Base-by-base conservation (phyloP, 768 basidiomycete genomes). In the Termitomyces sp. region DNA sequence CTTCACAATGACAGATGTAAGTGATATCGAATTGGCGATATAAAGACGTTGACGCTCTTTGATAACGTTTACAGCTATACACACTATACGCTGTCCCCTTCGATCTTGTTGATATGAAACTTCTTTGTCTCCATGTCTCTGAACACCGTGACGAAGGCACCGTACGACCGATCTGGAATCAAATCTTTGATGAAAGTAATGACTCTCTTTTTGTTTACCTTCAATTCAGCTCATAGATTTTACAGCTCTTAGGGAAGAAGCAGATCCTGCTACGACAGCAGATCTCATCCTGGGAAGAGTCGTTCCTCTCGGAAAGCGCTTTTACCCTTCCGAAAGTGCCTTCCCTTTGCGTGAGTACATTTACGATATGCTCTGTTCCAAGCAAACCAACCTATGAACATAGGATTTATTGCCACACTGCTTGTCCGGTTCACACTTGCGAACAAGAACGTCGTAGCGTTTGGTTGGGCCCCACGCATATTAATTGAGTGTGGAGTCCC, bases 101-200 rank as follows among this genome's bases (percentile, higher is more conserved):
- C 63, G 86, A 92, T 63, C 77, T 97, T 14, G 84, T 89, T 5
- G 78, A 86, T 39, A 85, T 92, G 69, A 92, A 94, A 67, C 78
- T 99, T 6, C 79, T 97, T 27, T 94, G 96, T 67, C 78, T 98
- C 55, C 90, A 97, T 68, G 90, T 96, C 7, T 95, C 96, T 8
- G 94, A 95, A 68, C 93, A 96, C 68, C 85, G 86, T 4, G 93
- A 98, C 62, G 87, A 92, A 57, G 81, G 78, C 46, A 73, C 96
- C 34, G 86, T 93, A 18, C 80, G 84, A 55, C 85, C 88, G 4
- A 93, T 95, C 16, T 98, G 96, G 96, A 87, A 87, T 62, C 84
- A 83, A 61, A 85, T 98, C 63, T 83, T 97, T 59, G 85, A 90
- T 50, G 84, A 88, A 60, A 84, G 94, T 91, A 68, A 58, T 82